Conservation (phyloP, 2,329 filamentous ascomycete species). For the Fusarium heterosporum region DNA sequence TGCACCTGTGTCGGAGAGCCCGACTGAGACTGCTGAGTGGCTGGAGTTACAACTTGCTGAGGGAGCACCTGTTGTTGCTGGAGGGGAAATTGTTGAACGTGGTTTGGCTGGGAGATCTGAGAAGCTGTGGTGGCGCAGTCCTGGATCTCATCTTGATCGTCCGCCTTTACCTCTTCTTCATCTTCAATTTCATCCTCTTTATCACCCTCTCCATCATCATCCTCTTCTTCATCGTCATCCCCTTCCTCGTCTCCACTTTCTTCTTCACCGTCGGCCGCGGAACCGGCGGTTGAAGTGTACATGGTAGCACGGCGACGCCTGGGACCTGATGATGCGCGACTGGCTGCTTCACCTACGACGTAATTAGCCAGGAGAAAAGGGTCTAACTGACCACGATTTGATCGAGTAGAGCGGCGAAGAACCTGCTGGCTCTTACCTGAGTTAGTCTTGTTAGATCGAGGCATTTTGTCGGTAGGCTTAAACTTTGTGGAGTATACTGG, state of each 20-base stretch:
- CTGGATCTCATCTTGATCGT: neutral
- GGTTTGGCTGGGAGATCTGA: neutral
- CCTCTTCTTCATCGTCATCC: neutral
- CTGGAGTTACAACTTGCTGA: too few species aligned
- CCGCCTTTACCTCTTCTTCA: too few species aligned
- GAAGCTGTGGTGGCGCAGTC: neutral
- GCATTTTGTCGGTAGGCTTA: conserved; percentile 4
- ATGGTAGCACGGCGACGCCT: neutral
- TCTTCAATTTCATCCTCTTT: neutral
- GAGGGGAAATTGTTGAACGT: neutral
- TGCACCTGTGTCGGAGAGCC: neutral
- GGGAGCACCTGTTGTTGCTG: neutral
- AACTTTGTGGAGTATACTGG: neutral
- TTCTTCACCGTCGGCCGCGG: neutral
- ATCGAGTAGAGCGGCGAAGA: conserved; percentile 11
- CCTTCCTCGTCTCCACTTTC: neutral
- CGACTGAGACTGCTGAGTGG: neutral
- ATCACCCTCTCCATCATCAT: neutral
- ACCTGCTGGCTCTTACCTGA: neutral
- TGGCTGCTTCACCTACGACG: neutral
- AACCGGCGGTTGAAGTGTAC: neutral
- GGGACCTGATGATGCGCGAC: neutral
- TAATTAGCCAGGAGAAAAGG: neutral
- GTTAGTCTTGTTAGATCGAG: neutral
- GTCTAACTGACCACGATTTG: conserved; percentile 5